These are phyloP conservation scores for Penicillium oxalicum DNA, from an alignment of 2,329 filamentous ascomycete genomes.

Conservation along the genomic window DNA sequence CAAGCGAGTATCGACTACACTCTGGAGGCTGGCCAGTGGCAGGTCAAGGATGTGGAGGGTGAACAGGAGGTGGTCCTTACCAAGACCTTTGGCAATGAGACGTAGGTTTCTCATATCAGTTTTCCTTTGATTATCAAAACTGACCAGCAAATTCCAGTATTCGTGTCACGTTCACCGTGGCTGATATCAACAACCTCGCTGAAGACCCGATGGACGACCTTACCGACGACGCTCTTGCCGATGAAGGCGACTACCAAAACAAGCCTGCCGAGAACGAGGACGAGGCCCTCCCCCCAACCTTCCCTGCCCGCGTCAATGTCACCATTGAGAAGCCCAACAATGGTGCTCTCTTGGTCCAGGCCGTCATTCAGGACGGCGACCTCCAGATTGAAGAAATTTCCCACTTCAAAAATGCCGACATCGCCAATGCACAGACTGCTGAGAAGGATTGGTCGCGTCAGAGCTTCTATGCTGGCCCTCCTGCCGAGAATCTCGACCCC, in stretches of 20 bases:
- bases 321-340: slow-evolving; percentile 81
- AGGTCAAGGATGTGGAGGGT: slow-evolving; percentile 71
- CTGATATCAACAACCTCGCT: slow-evolving; percentile 67
- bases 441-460: slow-evolving; percentile 72
- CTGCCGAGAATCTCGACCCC: slow-evolving; percentile 90
- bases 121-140: neutral
- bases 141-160: slow-evolving; percentile 42
- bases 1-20: slow-evolving; percentile 90
- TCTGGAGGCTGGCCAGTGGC: slow-evolving; percentile 75
- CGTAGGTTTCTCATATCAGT: slow-evolving; percentile 54
- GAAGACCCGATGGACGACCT: slow-evolving; percentile 49
- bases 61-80: slow-evolving; percentile 82
- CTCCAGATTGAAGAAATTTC: slow-evolving; percentile 87
- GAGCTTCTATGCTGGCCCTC: slow-evolving; percentile 80
- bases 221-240: slow-evolving; percentile 51
- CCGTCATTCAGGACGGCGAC: slow-evolving; percentile 75
- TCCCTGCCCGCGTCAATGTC: slow-evolving; percentile 78
- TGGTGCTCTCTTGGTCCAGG: slow-evolving; percentile 81
- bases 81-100: slow-evolving; percentile 80
- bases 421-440: slow-evolving; percentile 69
- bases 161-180: slow-evolving; percentile 76
- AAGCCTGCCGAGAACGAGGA: slow-evolving; percentile 46
- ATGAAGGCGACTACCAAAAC: slow-evolving; percentile 52
- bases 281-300: slow-evolving; percentile 52
- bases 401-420: slow-evolving; percentile 71